phyloP scores from a whole-genome alignment of 805 yeast genomes.

The Metschnikowia anglica region DNA sequence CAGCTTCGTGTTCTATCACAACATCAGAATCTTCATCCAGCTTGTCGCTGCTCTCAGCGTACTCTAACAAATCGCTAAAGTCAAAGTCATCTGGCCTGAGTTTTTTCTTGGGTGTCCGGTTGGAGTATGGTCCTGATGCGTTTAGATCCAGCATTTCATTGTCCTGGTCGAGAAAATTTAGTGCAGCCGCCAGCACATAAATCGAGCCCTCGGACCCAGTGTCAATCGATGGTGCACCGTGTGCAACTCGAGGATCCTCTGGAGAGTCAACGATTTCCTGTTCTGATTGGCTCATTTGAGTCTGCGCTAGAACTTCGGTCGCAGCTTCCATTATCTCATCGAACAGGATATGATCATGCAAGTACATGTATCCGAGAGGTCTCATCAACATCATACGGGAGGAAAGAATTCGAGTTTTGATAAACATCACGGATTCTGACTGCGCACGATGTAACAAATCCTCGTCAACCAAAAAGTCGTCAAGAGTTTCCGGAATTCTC shows the following conservation, averaged over 20 bases:
- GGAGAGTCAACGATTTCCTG: background rate
- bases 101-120: slow-evolving; percentile 11
- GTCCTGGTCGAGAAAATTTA: slow-evolving; percentile 2
- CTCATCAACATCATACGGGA: slow-evolving; percentile 36
- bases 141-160: background rate
- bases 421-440: slow-evolving; percentile 38
- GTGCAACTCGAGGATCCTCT: background rate
- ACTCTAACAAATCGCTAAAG: slow-evolving; percentile 28
- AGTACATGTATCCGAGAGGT: slow-evolving; percentile 34
- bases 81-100: slow-evolving; percentile 37
- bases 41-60: slow-evolving; percentile 18
- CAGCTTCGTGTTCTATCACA: slow-evolving; percentile 25
- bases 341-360: slow-evolving; percentile 30
- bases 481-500: slow-evolving; percentile 27
- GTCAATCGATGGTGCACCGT: background rate
- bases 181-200: slow-evolving; percentile 9
- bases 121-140: background rate
- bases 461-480: slow-evolving; percentile 36
- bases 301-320: slow-evolving; percentile 8
- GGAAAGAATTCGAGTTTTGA: slow-evolving; percentile 35
- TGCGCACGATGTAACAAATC: slow-evolving; percentile 34
- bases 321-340: slow-evolving; percentile 31
- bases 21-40: slow-evolving; percentile 15
- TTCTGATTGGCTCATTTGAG: background rate
- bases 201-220: slow-evolving; percentile 6